Conservation (phyloP, 2,329 filamentous ascomycete species). For the Epichloe hybrida region DNA sequence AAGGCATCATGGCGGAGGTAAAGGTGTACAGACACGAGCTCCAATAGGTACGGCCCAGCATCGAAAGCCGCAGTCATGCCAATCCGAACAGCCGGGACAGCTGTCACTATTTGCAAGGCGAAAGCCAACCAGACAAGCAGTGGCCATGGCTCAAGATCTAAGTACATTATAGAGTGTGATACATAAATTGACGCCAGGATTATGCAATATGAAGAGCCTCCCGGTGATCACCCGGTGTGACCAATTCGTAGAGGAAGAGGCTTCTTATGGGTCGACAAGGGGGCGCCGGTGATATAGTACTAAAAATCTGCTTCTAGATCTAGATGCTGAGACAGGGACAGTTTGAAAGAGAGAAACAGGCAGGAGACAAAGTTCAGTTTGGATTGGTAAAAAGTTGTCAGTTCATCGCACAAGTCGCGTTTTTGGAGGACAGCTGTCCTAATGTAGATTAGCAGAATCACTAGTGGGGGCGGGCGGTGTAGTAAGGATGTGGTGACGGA, state of each 20-base stretch:
- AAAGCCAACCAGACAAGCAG: slow-evolving; percentile 29
- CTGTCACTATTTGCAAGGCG: slow-evolving; percentile 22
- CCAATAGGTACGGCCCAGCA: slow-evolving; percentile 75
- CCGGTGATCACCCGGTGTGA: background rate
- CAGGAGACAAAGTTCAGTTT: background rate
- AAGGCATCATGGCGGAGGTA: background rate
- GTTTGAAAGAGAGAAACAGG: too few species aligned
- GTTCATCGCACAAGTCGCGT: slow-evolving; percentile 11
- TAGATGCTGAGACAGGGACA: too few species aligned
- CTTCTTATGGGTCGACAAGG: too few species aligned
- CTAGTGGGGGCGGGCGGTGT: slow-evolving; percentile 10
- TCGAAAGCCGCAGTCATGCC: slow-evolving; percentile 78
- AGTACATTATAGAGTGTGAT: slow-evolving; percentile 8
- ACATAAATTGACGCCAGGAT: background rate
- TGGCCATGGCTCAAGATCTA: slow-evolving; percentile 20
- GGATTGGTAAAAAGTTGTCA: background rate
- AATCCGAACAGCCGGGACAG: slow-evolving; percentile 68
- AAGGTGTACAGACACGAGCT: slow-evolving; percentile 57
- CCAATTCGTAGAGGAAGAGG: too few species aligned
- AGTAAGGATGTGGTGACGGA: slow-evolving; percentile 10
- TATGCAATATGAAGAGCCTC: background rate
- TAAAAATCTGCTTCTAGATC: too few species aligned
- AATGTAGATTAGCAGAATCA: slow-evolving; percentile 11
- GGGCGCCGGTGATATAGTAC: too few species aligned
- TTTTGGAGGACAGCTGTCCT: slow-evolving; percentile 10